Conservation (phyloP, 805 yeast genomes). For the Zygosaccharomyces rouxii region DNA sequence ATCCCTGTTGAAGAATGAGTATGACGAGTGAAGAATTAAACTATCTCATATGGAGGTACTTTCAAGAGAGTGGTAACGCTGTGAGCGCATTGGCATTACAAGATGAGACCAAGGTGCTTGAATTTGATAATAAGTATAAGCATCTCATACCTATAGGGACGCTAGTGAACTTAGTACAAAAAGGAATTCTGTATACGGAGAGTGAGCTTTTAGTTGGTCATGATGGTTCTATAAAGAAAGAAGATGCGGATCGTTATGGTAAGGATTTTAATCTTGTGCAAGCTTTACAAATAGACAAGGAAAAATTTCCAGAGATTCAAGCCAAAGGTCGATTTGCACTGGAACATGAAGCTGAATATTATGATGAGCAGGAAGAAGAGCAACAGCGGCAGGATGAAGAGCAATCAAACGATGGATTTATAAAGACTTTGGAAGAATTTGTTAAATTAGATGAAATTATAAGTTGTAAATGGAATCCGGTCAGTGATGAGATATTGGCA, state of each 20-base stretch:
- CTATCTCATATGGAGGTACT: conserved; percentile 87
- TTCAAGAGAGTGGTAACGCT: conserved; percentile 78
- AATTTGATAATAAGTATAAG: conserved; percentile 48
- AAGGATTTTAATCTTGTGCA: conserved; percentile 48
- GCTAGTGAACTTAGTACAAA: conserved; percentile 76
- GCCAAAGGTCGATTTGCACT: conserved; percentile 34
- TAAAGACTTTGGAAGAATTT: conserved; percentile 38
- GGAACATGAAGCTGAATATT: conserved; percentile 18
- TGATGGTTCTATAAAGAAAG: conserved; percentile 31
- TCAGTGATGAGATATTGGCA: conserved; percentile 42
- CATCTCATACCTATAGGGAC: conserved; percentile 68
- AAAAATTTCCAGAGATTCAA: conserved; percentile 31
- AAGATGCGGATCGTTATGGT: conserved; percentile 23
- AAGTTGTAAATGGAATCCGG: conserved; percentile 56
- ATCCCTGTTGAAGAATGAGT: conserved; percentile 49
- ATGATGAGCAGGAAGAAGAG: conserved; percentile 2
- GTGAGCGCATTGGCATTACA: conserved; percentile 76
- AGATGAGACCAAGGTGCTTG: conserved; percentile 61
- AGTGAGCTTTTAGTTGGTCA: conserved; percentile 53
- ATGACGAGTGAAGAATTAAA: conserved; percentile 79
- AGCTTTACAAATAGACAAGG: conserved; percentile 45
- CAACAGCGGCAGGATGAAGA: conserved; percentile 7
- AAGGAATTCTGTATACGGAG: conserved; percentile 75
- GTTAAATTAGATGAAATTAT: conserved; percentile 42
- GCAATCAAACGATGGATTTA: conserved; percentile 16